Conservation (phyloP, 192 early-diverging fungal genomes). For the Geosiphon pyriformis region DNA sequence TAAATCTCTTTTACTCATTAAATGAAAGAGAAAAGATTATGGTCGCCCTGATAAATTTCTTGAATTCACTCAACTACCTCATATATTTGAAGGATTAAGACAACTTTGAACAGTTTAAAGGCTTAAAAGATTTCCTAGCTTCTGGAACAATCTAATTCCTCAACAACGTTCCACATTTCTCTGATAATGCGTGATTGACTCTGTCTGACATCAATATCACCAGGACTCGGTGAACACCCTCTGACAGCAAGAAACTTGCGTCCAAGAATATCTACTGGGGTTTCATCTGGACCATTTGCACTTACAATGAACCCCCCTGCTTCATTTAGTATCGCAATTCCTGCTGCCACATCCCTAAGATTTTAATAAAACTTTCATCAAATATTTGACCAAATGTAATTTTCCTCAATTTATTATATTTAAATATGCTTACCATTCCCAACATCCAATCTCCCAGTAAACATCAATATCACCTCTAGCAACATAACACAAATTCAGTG, state of each 20-base stretch:
- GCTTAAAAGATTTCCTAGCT: no score
- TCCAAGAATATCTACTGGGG: conserved; percentile 37
- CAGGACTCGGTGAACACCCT: conserved; percentile 29
- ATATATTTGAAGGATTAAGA: no score
- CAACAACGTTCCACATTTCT: conserved; percentile 55
- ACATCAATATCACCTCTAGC: conserved; percentile 79
- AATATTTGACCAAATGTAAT: neutral
- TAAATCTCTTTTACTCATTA: no score
- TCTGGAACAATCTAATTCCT: conserved; percentile 50
- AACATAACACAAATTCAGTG: conserved; percentile 70
- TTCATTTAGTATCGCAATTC: conserved; percentile 75
- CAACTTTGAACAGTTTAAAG: no score
- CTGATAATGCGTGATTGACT: conserved; percentile 49
- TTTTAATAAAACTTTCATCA: neutral
- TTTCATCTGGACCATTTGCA: conserved; percentile 37
- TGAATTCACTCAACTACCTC: no score
- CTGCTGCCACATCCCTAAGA: conserved; percentile 87
- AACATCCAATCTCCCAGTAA: conserved; percentile 88
- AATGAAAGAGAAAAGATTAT: no score
- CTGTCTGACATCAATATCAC: conserved; percentile 28
- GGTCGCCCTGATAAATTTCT: no score
- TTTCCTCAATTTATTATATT: neutral
- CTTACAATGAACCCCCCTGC: conserved; percentile 75
- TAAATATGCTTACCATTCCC: conserved; percentile 45
- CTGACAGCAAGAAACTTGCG: conserved; percentile 54